Percentiles rank a stretch among this genome's conserved stretches.
These are phyloP conservation scores for Luvunga scandens DNA, from an alignment of 345 rosid species.

Conservation along the genomic window DNA sequence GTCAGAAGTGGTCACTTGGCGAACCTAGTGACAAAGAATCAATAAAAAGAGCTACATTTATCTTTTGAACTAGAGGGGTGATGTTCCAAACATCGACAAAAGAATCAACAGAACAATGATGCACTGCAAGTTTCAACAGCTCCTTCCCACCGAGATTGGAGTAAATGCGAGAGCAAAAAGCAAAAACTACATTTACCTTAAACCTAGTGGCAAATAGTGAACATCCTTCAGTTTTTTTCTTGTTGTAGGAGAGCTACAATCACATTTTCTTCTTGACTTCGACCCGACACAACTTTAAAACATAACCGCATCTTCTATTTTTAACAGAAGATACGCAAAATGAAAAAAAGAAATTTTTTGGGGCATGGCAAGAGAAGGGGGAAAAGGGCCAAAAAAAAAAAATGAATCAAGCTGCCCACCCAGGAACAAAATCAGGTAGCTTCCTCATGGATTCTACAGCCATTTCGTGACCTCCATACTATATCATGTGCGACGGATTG, in stretches of 20 bases:
- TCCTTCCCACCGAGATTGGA: slow-evolving; percentile 44
- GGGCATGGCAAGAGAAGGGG: slow-evolving; percentile 19
- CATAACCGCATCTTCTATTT: slow-evolving; percentile 47
- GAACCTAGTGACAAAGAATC: slow-evolving; percentile 25
- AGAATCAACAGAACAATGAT: slow-evolving; percentile 49
- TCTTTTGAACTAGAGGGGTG: slow-evolving; percentile 12
- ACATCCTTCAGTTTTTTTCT: slow-evolving; percentile 36
- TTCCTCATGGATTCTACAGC: slow-evolving; percentile 43
- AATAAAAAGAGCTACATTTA: slow-evolving; percentile 20
- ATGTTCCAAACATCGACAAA: slow-evolving; percentile 37
- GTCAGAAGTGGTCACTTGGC: slow-evolving; percentile 18
- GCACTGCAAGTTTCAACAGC: slow-evolving; percentile 48
- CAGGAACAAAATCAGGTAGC: slow-evolving; percentile 35
- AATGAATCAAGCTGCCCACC: slow-evolving; percentile 39
- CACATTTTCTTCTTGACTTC: slow-evolving; percentile 48
- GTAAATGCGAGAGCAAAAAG: background rate
- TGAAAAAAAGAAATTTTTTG: slow-evolving; percentile 8
- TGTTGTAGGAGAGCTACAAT: slow-evolving; percentile 55
- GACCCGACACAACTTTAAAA: slow-evolving; percentile 46
- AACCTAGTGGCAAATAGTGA: slow-evolving; percentile 49
- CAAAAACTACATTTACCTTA: slow-evolving; percentile 36
- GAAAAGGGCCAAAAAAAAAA: background rate
- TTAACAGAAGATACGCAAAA: slow-evolving; percentile 29
- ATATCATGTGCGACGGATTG: slow-evolving; percentile 29
- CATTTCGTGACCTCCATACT: slow-evolving; percentile 20